These are phyloP conservation scores for Colletotrichum sp. DNA, from an alignment of 2,329 filamentous ascomycete species.

Conservation along the genomic window DNA sequence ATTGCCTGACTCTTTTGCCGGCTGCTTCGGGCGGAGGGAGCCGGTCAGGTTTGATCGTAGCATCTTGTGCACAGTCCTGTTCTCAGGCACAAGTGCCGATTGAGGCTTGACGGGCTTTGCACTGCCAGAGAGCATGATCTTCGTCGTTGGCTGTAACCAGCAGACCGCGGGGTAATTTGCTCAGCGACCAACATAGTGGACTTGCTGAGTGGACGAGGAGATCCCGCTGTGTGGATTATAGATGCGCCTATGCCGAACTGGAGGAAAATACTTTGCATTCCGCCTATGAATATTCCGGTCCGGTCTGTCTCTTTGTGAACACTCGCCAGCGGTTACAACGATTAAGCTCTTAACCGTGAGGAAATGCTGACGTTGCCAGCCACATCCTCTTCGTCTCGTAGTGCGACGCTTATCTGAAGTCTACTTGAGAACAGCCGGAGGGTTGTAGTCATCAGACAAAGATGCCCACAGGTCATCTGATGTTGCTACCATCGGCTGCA, in stretches of 20 bases:
- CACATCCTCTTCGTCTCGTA: neutral
- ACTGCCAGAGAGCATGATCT: neutral
- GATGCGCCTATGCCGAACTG: neutral
- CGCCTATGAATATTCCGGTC: neutral
- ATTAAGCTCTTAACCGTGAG: neutral
- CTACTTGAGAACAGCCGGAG: neutral
- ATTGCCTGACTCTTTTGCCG: neutral
- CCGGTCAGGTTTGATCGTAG: neutral
- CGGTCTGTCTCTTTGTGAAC: neutral
- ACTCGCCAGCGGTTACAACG: neutral
- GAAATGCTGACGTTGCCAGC: neutral
- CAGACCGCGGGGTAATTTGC: neutral
- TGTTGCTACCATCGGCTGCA: neutral
- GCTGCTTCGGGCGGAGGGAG: constrained; percentile 3
- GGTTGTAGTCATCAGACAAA: neutral
- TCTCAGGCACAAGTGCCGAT: neutral
- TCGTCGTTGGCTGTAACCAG: neutral
- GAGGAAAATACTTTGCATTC: neutral
- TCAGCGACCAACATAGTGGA: neutral
- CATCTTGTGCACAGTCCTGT: neutral
- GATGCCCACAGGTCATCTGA: neutral
- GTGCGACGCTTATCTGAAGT: neutral
- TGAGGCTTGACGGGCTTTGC: neutral
- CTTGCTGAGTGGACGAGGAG: neutral
- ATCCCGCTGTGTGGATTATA: neutral